Conservation (phyloP, 805 yeast genomes). For the Hanseniaspora mollemarum region DNA sequence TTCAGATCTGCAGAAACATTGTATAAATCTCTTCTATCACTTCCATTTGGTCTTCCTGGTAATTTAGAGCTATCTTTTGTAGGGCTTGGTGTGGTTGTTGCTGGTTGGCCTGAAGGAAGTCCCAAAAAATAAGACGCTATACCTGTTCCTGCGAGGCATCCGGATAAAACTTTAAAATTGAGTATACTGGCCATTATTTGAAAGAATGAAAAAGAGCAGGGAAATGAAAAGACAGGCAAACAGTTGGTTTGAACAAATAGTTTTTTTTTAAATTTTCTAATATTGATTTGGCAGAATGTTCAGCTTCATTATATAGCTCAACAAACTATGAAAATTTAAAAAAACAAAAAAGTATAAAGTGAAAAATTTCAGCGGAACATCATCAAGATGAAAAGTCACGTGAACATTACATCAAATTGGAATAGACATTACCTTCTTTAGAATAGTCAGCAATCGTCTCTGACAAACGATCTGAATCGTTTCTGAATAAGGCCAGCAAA, state of each 20-base stretch:
- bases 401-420: not conserved
- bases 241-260: not conserved
- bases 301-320: no score
- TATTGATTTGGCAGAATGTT: no score
- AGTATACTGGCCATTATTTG: not conserved
- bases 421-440: not conserved
- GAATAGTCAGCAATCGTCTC: not conserved
- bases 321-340: no score
- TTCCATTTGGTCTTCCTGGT: not conserved
- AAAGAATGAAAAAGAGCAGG: not conserved
- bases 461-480: constrained; percentile 2
- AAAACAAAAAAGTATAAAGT: not conserved
- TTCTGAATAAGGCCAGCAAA: not conserved
- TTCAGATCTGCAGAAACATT: constrained; percentile 35
- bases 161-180: constrained; percentile 19
- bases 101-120: not conserved
- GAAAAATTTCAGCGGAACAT: not conserved
- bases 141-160: constrained; percentile 28
- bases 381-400: no score
- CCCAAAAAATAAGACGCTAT: constrained; percentile 31
- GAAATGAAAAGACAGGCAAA: not conserved
- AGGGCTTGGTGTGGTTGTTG: not conserved
- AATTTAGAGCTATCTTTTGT: not conserved
- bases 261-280: no score
- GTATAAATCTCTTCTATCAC: not conserved